Percentiles rank a stretch among this genome's conserved stretches.
phyloP scores from a whole-genome alignment of 805 yeast species.

The Metschnikowia continentalis region DNA sequence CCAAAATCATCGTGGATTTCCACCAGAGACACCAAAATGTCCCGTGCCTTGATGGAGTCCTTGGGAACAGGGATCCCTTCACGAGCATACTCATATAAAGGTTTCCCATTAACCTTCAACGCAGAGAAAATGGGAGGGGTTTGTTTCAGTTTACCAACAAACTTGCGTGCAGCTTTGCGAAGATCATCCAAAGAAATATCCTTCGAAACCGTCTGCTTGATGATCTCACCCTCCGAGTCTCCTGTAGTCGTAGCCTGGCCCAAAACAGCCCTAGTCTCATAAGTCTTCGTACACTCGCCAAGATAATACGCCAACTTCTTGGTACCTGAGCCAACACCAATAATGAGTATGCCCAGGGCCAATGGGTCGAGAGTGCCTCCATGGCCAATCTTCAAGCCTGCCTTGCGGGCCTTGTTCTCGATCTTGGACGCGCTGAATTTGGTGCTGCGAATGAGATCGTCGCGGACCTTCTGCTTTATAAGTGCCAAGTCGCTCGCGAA shows the following conservation, averaged over 20 bases:
- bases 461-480: constrained; percentile 44
- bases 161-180: constrained; percentile 49
- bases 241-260: constrained; percentile 94
- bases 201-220: constrained; percentile 51
- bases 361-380: constrained; percentile 97
- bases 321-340: constrained; percentile 93
- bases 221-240: constrained; percentile 81
- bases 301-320: constrained; percentile 70
- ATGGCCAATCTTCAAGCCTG: constrained; percentile 88
- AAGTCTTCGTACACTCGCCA: constrained; percentile 70
- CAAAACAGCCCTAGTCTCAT: constrained; percentile 77
- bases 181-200: constrained; percentile 57
- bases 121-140: constrained; percentile 96
- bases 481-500: constrained; percentile 53
- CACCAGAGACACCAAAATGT: constrained; percentile 56
- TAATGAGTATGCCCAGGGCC: constrained; percentile 89
- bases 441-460: constrained; percentile 35
- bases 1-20: constrained; percentile 52
- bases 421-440: constrained; percentile 45
- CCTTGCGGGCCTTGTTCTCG: constrained; percentile 46
- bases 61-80: constrained; percentile 80
- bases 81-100: constrained; percentile 91
- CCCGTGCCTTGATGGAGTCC: constrained; percentile 66
- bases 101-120: constrained; percentile 88
- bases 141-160: constrained; percentile 78